phyloP scores from a whole-genome alignment of 768 basidiomycete species.

The Naematelia aurantialba region DNA sequence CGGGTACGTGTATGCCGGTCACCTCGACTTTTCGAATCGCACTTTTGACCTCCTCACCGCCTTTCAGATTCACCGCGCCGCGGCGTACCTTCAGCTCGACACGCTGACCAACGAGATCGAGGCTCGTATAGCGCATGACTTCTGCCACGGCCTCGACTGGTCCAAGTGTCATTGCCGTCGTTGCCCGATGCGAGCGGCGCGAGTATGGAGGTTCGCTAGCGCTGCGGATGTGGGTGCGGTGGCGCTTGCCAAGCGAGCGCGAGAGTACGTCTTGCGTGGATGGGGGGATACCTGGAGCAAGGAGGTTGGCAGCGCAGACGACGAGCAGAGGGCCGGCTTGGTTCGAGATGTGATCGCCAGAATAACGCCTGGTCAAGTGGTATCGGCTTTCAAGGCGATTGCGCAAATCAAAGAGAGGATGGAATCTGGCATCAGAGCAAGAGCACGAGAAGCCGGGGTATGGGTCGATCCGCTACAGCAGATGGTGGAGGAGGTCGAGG shows the following conservation, averaged over 20 bases:
- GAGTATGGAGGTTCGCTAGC: conserved; percentile 77
- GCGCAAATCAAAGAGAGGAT: conserved; percentile 52
- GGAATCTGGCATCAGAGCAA: conserved; percentile 37
- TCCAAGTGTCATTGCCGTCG: conserved; percentile 80
- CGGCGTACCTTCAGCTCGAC: conserved; percentile 71
- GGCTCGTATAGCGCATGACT: conserved; percentile 76
- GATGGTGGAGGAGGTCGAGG: conserved; percentile 65
- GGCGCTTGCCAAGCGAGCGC: conserved; percentile 66
- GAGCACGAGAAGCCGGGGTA: conserved; percentile 13
- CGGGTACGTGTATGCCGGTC: conserved; percentile 92
- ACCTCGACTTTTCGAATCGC: conserved; percentile 84
- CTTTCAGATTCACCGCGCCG: conserved; percentile 79
- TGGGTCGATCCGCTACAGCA: conserved; percentile 69
- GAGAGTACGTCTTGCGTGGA: conserved; percentile 71
- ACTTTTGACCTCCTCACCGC: conserved; percentile 89
- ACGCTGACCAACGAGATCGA: conserved; percentile 75
- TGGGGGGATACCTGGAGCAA: conserved; percentile 83
- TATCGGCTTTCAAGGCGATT: conserved; percentile 65
- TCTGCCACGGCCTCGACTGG: conserved; percentile 84
- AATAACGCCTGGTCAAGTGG: conserved; percentile 65
- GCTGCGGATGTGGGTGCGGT: conserved; percentile 72
- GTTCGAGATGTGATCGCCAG: conserved; percentile 70
- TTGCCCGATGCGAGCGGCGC: conserved; percentile 72
- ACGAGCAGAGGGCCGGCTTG: conserved; percentile 63
- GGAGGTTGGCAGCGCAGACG: conserved; percentile 70